phyloP scores from a whole-genome alignment of 1,284 basidiomycete genomes.

The Phenoliferia sp. region DNA sequence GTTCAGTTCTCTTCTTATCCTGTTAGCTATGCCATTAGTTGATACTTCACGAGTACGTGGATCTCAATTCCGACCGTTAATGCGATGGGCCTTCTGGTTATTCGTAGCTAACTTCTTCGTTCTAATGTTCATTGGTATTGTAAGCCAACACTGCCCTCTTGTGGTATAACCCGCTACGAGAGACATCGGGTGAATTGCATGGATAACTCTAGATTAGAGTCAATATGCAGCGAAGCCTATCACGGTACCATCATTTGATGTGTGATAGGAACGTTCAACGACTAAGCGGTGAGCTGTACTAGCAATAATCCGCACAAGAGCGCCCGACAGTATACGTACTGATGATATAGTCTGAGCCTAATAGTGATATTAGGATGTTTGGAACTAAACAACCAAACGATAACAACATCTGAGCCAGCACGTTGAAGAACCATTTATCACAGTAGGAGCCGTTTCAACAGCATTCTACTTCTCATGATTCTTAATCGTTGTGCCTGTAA shows the following conservation, averaged over 20 bases:
- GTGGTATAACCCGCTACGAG: not conserved
- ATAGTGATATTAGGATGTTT: not conserved
- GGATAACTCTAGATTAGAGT: not conserved
- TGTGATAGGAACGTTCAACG: not conserved
- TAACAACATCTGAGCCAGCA: no score
- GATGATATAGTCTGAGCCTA: not conserved
- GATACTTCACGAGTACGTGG: slow-evolving; percentile 29
- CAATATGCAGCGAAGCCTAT: not conserved
- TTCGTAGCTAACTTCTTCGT: slow-evolving; percentile 27
- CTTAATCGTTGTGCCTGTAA: slow-evolving; percentile 37
- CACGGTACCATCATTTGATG: not conserved
- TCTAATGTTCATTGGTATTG: slow-evolving; percentile 25
- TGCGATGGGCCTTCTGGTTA: slow-evolving; percentile 27
- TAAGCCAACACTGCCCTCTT: slow-evolving; percentile 11
- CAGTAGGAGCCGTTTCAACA: slow-evolving; percentile 33
- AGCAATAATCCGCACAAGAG: not conserved
- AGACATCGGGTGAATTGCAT: not conserved
- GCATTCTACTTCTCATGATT: slow-evolving; percentile 38
- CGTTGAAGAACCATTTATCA: no score
- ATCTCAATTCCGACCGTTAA: slow-evolving; percentile 28
- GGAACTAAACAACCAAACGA: slow-evolving; percentile 12
- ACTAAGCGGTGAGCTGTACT: not conserved
- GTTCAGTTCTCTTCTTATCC: slow-evolving; percentile 18
- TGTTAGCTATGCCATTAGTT: slow-evolving; percentile 23
- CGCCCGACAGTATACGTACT: not conserved